phyloP scores from a whole-genome alignment of 108 stramenopile species.

The Nitzschia sp. region DNA sequence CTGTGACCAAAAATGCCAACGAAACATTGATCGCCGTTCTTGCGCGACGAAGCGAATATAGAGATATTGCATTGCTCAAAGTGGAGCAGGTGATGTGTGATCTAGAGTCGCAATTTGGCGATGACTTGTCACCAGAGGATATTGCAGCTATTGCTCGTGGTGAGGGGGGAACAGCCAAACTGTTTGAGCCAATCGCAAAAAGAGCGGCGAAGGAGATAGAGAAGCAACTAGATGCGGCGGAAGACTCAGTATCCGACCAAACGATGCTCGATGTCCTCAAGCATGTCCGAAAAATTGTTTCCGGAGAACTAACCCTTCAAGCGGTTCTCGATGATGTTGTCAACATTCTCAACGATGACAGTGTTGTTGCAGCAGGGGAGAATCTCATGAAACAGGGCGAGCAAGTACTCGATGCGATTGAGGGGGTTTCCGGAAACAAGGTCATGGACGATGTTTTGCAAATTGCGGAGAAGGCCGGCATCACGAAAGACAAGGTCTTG shows the following conservation, averaged over 20 bases:
- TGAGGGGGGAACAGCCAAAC: slow-evolving; percentile 76
- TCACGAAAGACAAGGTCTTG: slow-evolving; percentile 80
- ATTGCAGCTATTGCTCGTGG: slow-evolving; percentile 79
- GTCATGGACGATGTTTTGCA: slow-evolving; percentile 65
- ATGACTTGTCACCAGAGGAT: slow-evolving; percentile 68
- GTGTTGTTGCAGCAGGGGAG: slow-evolving; percentile 74
- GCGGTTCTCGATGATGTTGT: slow-evolving; percentile 79
- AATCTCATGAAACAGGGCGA: slow-evolving; percentile 74
- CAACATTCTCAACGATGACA: slow-evolving; percentile 79
- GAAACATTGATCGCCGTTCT: slow-evolving; percentile 86
- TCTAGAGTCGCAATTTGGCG: slow-evolving; percentile 70
- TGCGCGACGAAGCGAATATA: slow-evolving; percentile 61
- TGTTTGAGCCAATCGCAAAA: slow-evolving; percentile 86
- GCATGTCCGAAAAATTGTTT: slow-evolving; percentile 77
- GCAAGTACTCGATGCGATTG: slow-evolving; percentile 80
- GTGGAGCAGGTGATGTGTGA: slow-evolving; percentile 77
- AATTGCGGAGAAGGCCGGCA: slow-evolving; percentile 81
- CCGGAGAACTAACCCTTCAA: slow-evolving; percentile 65
- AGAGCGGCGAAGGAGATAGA: slow-evolving; percentile 84
- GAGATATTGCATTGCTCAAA: slow-evolving; percentile 73
- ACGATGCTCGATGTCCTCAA: slow-evolving; percentile 56
- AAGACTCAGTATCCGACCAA: slow-evolving; percentile 60
- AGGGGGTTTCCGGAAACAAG: slow-evolving; percentile 76
- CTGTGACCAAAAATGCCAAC: slow-evolving; percentile 62
- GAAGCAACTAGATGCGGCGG: slow-evolving; percentile 75